Percentiles rank a stretch among this genome's conserved stretches.
phyloP scores from a whole-genome alignment of 2,329 filamentous ascomycete genomes.

The Phaeophleospora eucalypticola region DNA sequence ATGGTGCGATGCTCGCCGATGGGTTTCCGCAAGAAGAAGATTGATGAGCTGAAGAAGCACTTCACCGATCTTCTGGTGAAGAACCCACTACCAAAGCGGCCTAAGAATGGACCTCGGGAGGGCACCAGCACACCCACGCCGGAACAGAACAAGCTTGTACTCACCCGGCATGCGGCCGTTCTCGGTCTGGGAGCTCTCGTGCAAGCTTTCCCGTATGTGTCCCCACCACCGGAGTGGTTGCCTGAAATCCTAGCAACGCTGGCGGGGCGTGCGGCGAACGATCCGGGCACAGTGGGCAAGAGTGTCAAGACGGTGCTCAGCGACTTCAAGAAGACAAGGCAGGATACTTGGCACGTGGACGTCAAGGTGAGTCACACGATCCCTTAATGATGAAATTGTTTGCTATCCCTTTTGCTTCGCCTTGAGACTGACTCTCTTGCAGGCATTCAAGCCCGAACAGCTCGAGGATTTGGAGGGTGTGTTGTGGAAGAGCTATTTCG shows the following conservation, averaged over 20 bases:
- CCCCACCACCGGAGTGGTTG: constrained; percentile 89
- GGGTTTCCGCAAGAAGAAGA: constrained; percentile 71
- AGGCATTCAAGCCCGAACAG: constrained; percentile 85
- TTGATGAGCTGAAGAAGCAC: constrained; percentile 68
- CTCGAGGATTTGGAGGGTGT: constrained; percentile 94
- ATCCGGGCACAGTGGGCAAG: constrained; percentile 89
- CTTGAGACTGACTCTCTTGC: constrained; percentile 16
- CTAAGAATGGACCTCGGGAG: constrained; percentile 40
- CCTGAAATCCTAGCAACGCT: constrained; percentile 84
- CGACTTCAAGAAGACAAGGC: constrained; percentile 98
- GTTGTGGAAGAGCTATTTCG: constrained; percentile 99
- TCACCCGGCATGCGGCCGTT: constrained; percentile 83
- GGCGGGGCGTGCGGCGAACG: constrained; percentile 78
- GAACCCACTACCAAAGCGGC: constrained; percentile 79
- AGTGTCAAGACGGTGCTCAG: constrained; percentile 90
- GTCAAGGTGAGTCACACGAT: constrained; percentile 69
- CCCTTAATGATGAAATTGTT: neutral
- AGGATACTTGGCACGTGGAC: constrained; percentile 97
- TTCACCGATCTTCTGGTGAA: constrained; percentile 74
- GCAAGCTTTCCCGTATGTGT: constrained; percentile 93
- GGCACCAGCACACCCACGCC: constrained; percentile 62
- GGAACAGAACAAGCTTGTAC: constrained; percentile 70
- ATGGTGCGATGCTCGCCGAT: constrained; percentile 96
- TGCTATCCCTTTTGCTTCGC: neutral
- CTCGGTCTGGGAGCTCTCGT: constrained; percentile 85